Base-by-base conservation (phyloP, 495 filamentous ascomycete genomes). In the Trypethelium eluteriae region DNA sequence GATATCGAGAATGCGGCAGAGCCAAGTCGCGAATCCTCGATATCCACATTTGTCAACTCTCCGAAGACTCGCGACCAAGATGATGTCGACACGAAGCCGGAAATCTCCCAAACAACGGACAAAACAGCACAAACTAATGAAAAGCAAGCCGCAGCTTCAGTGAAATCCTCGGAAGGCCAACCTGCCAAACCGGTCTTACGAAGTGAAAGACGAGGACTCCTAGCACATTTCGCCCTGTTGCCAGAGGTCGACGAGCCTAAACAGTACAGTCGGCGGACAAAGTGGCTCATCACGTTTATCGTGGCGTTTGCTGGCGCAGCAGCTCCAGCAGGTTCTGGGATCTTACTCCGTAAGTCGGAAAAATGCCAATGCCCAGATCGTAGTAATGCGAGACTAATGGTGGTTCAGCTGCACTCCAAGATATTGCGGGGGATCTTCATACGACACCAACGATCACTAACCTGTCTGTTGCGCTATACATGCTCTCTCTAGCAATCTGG, bases 401-500 rank as follows among this genome's bases (percentile, higher is more conserved):
- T 53, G 5, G 7, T 53, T 53, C n/a, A 89, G 91, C 93, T 57
- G 86, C 90, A 2, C 82, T 98, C 34, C 79, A 82, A 7, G 81
- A 89, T 61, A 86, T 97, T 39, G 75, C 88, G 2, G 71, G 72
- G 10, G 86, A 92, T 36, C 77, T 96, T 36, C 63, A 86, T 62
- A 80, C 87, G 25, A 84, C 84, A 0, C 74, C 84, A n/a, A 88
- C 89, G 1, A 79, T 93, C 38, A 86, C 91, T 35, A 96, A 96
- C 73, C 72, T 96, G 57, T 88, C 89, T 4, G 87, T 95, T 10
- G 89, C 93, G 2, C 75, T 96, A 62, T 96, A 95, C 74, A 93
- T 96, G 92, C 82, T 96, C 6, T 79, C 84, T 64, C 94, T 96
- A 91, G 84, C 88, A 18, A 90, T 96, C 36, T 96, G 92, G 68